Percentiles rank a stretch among this genome's conserved stretches.
Conservation (phyloP, 768 basidiomycete species). For the Porphyrellus cyaneotinctus region DNA sequence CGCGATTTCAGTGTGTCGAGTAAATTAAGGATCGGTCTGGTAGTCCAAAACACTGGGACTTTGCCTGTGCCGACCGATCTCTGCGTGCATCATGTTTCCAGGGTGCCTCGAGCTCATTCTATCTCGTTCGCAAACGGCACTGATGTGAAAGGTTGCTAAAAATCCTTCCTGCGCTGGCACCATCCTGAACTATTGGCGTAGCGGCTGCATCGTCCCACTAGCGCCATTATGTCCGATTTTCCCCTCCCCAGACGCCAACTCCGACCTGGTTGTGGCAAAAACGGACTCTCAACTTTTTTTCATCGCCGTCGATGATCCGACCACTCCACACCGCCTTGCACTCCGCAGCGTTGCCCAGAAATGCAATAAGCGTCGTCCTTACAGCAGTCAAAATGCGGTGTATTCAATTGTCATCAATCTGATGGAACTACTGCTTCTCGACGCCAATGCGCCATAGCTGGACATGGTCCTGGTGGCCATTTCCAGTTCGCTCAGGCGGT, state of each 20-base stretch:
- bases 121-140: not conserved
- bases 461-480: conserved; percentile 8
- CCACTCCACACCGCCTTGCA: conserved; percentile 13
- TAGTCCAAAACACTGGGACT: not conserved
- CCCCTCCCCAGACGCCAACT: not conserved
- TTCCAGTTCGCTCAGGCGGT: conserved; percentile 18
- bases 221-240: conserved; percentile 5
- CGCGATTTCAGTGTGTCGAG: not conserved
- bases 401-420: conserved; percentile 1
- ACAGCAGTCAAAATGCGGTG: conserved; percentile 1
- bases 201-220: not conserved
- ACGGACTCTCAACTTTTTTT: not conserved
- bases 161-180: not conserved
- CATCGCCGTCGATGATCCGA: conserved; percentile 7
- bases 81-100: conserved; percentile 1
- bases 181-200: not conserved
- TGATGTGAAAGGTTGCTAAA: not conserved
- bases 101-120: not conserved
- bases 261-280: conserved; percentile 1
- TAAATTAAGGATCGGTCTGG: not conserved
- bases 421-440: conserved; percentile 11
- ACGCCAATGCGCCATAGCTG: conserved; percentile 10
- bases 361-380: conserved; percentile 7
- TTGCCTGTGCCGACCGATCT: conserved; percentile 2
- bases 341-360: conserved; percentile 2